Conservation (phyloP, 805 yeast genomes). For the Candida lessepsii region DNA sequence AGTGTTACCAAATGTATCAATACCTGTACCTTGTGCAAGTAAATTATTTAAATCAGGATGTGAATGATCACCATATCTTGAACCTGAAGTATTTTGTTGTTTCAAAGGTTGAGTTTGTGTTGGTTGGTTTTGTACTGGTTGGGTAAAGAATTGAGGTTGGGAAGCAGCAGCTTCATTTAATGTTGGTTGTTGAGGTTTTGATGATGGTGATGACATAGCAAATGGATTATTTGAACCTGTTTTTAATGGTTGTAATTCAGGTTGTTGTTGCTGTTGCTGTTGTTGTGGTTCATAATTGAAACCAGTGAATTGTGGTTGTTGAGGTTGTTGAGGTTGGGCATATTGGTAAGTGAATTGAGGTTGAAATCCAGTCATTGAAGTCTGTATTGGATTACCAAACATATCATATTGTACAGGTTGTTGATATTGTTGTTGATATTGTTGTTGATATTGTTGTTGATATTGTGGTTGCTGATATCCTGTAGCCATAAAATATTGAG, state of each 20-base stretch:
- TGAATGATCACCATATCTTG: constrained; percentile 44
- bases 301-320: constrained; percentile 27
- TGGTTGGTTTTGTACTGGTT: constrained; percentile 23
- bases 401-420: constrained; percentile 47
- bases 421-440: constrained; percentile 1
- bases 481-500: constrained; percentile 38
- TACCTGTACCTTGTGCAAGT: constrained; percentile 83
- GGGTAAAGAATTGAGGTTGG: constrained; percentile 30
- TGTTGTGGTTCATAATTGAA: constrained; percentile 28
- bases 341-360: constrained; percentile 27
- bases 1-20: constrained; percentile 90
- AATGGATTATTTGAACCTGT: constrained; percentile 82
- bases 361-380: constrained; percentile 55
- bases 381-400: constrained; percentile 66
- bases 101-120: constrained; percentile 30
- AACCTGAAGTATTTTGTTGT: constrained; percentile 30
- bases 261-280: constrained; percentile 27
- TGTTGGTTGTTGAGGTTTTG: constrained; percentile 22
- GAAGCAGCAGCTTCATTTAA: constrained; percentile 29
- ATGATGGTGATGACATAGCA: constrained; percentile 39
- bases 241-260: constrained; percentile 50
- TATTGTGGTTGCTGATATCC: constrained; percentile 43
- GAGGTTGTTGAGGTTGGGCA: constrained; percentile 28
- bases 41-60: constrained; percentile 69
- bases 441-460: constrained; percentile 8